Evolutionary conservation across 164 flowering plant species (phyloP), one percentile per base, ranked within the genome.

Genomic region (Dillenia turbinata): DNA sequence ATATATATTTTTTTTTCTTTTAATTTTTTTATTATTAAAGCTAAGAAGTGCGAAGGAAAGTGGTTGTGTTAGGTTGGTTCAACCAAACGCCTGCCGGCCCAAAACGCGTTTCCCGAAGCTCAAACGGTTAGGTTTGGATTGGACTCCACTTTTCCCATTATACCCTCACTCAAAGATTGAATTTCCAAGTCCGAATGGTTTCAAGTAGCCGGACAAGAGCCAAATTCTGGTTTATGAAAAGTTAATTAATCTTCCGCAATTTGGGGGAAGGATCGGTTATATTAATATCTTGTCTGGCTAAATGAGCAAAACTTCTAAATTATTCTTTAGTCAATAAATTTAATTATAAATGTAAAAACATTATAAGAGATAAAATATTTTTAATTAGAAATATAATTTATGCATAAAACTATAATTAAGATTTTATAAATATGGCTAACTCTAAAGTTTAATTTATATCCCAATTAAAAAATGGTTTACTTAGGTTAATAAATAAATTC

Each of bases 51-150:
- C 70, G 80, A 66, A 68, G 76, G 76, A 69, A 76, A 78, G 86
- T 71, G 85, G 85, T 78, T 78, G 97, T 86, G 88, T 82, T 81
- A 69, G 81, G 89, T 68, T 82, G 76, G 95, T 88, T 88, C 83
- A 88, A 88, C 97, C 85, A 84, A 89, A 80, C 83, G 78, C 74
- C 69, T 70, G 67, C 75, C 66, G 69, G 74, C 54, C 74, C 62
- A 66, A 69, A 74, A 67, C 81, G 85, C 80, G 84, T 78, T 71
- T 68, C 53, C 40, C 9, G 6, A 33, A 33, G 40, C 40, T 33
- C 40, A 33, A 33, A 33, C 40, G 0, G 40, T 33, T 33, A 0
- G 7, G 40, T 33, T 33, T 33, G 40, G 57, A 6, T 33, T 33
- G 40, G 57, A 6, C 11, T 45, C 49, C 44, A 50, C 72, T 71